These are phyloP conservation scores for Claviceps sp. DNA, from an alignment of 2,329 filamentous ascomycete genomes.

Conservation along the genomic window DNA sequence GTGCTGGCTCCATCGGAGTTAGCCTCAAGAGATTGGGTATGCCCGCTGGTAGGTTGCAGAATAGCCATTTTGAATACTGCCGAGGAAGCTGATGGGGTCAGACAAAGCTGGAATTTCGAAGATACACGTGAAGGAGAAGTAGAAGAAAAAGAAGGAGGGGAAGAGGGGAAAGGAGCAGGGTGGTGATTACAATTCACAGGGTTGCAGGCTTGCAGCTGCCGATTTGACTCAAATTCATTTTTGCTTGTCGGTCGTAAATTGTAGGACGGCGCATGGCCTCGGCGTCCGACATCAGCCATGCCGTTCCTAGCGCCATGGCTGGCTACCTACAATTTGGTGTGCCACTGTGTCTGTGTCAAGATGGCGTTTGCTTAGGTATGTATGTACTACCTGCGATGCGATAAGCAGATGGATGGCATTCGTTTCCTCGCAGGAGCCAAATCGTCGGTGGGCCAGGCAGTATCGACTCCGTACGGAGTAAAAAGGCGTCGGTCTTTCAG, in stretches of 20 bases:
- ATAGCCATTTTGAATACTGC: constrained; percentile 4
- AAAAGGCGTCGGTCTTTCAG: not conserved
- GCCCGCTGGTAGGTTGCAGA: constrained; percentile 1
- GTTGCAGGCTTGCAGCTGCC: not conserved
- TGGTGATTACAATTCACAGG: not conserved
- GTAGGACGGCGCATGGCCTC: not conserved
- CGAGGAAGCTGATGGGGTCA: not conserved
- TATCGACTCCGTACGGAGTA: too few relatives aligned
- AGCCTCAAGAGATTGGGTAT: constrained; percentile 3
- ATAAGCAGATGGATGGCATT: too few relatives aligned
- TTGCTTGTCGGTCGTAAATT: not conserved
- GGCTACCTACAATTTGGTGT: too few relatives aligned
- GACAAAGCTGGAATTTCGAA: not conserved
- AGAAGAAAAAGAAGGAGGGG: not conserved
- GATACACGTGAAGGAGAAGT: not conserved
- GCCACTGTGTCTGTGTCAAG: too few relatives aligned
- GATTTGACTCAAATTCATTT: not conserved
- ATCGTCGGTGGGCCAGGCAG: not conserved
- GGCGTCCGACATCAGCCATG: not conserved
- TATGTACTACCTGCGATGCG: too few relatives aligned
- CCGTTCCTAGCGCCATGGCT: too few relatives aligned
- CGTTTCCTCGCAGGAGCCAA: not conserved
- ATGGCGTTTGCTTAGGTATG: too few relatives aligned
- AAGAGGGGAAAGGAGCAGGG: not conserved
- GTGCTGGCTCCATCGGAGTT: constrained; percentile 10